A percentile compares a stretch with the other conserved stretches of the same genome.
These are phyloP conservation scores for Sisymbrium altissimum DNA, from an alignment of 345 rosid species.

Conservation along the genomic window DNA sequence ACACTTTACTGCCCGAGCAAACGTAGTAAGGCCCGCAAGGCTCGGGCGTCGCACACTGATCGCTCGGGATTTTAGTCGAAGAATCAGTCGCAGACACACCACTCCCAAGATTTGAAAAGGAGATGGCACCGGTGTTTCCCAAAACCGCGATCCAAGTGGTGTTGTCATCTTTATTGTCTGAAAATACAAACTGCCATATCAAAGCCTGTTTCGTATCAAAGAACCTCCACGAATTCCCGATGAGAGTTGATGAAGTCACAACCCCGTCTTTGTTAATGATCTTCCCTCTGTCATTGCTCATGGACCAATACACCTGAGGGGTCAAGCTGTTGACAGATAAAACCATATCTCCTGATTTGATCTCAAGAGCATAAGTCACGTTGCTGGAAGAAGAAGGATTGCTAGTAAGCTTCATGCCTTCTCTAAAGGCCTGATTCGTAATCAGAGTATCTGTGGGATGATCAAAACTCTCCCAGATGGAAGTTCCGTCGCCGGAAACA, in stretches of 20 bases:
- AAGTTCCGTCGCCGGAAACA: constrained; percentile 39
- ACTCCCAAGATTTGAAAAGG: constrained; percentile 51
- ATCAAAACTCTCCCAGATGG: constrained; percentile 80
- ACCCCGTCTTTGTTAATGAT: constrained; percentile 42
- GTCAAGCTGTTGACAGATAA: constrained; percentile 56
- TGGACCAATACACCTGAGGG: constrained; percentile 85
- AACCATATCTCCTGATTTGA: constrained; percentile 70
- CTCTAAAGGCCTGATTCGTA: constrained; percentile 53
- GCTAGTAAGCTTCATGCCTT: constrained; percentile 75
- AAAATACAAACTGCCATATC: constrained; percentile 52
- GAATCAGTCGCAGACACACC: constrained; percentile 33
- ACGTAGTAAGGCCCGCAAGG: constrained; percentile 55
- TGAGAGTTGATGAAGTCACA: constrained; percentile 45
- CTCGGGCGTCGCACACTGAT: constrained; percentile 66
- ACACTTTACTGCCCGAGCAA: constrained; percentile 51
- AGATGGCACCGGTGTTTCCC: constrained; percentile 56
- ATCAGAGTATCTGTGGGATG: constrained; percentile 79
- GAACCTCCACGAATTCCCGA: constrained; percentile 75
- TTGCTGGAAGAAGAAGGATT: constrained; percentile 45
- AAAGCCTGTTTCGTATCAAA: constrained; percentile 50
- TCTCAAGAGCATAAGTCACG: constrained; percentile 66
- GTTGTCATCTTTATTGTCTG: constrained; percentile 40
- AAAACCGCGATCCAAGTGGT: constrained; percentile 74
- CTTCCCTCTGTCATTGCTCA: constrained; percentile 42
- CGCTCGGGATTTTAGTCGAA: constrained; percentile 54